Conservation (phyloP, 768 basidiomycete genomes). For the Tephrocybe sp. region DNA sequence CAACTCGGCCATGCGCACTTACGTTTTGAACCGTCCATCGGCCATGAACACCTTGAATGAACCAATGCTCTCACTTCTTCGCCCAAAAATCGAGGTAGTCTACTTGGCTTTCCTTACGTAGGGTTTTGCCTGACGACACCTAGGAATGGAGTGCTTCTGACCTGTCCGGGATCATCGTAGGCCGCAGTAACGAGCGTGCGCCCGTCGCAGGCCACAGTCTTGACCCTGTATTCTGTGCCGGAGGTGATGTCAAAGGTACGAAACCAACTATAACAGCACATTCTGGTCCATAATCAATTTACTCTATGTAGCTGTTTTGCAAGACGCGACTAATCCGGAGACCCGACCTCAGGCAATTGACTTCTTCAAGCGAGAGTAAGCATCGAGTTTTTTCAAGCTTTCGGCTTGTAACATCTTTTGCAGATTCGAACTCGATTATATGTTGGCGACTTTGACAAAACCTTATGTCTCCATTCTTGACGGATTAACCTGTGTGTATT, state of each 20-base stretch:
- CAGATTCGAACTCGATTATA: constrained; percentile 81
- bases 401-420: constrained; percentile 1
- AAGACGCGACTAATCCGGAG: constrained; percentile 42
- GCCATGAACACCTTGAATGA: constrained; percentile 83
- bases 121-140: constrained; percentile 7
- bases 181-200: constrained; percentile 66
- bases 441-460: constrained; percentile 67
- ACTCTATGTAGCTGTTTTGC: constrained; percentile 47
- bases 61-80: constrained; percentile 71
- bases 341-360: constrained; percentile 67
- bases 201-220: constrained; percentile 65
- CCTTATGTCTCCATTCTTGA: constrained; percentile 93
- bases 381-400: constrained; percentile 22
- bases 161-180: constrained; percentile 70
- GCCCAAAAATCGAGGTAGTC: constrained; percentile 71
- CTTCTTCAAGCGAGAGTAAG: constrained; percentile 90
- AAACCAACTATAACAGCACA: constrained; percentile 16
- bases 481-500: constrained; percentile 80
- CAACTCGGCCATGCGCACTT: constrained; percentile 58
- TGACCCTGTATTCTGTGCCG: constrained; percentile 86
- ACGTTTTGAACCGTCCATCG: constrained; percentile 73
- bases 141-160: constrained; percentile 78
- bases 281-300: constrained; percentile 5
- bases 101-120: constrained; percentile 13
- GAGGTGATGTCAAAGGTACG: constrained; percentile 91